These are phyloP conservation scores for Cladosporium sp. DNA, from an alignment of 2,329 filamentous ascomycete species.

Conservation along the genomic window DNA sequence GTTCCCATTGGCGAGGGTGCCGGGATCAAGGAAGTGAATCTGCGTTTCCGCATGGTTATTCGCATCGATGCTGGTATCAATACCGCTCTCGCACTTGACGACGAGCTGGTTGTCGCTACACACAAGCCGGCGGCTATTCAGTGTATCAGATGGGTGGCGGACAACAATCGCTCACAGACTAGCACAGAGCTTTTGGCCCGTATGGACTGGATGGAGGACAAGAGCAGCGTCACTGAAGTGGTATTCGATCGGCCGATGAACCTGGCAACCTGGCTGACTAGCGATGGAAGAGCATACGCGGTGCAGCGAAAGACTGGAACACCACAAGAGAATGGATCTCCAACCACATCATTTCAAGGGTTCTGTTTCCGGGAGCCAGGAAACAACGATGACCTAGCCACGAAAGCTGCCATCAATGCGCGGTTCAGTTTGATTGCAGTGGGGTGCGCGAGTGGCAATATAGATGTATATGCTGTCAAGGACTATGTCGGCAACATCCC, in stretches of 20 bases:
- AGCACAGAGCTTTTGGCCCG: conserved; percentile 85
- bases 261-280: conserved; percentile 86
- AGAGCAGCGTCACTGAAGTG: conserved; percentile 76
- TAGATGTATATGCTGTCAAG: conserved; percentile 87
- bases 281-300: conserved; percentile 83
- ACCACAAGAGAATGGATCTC: conserved; percentile 50
- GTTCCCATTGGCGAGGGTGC: conserved; percentile 75
- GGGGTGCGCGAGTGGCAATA: conserved; percentile 74
- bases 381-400: conserved; percentile 59
- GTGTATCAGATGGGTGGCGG: conserved; percentile 91
- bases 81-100: conserved; percentile 82
- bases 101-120: conserved; percentile 90
- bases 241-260: conserved; percentile 96
- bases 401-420: conserved; percentile 83
- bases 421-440: conserved; percentile 91
- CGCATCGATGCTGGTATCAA: conserved; percentile 95
- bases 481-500: conserved; percentile 94
- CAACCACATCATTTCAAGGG: conserved; percentile 78
- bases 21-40: conserved; percentile 80
- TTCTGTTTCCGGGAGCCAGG: conserved; percentile 84
- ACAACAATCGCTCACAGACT: conserved; percentile 78
- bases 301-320: conserved; percentile 67
- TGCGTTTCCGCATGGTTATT: conserved; percentile 96
- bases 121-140: conserved; percentile 91
- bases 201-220: conserved; percentile 83